phyloP scores from a whole-genome alignment of 139 green algal genomes.

The Zygnema cylindricum region DNA sequence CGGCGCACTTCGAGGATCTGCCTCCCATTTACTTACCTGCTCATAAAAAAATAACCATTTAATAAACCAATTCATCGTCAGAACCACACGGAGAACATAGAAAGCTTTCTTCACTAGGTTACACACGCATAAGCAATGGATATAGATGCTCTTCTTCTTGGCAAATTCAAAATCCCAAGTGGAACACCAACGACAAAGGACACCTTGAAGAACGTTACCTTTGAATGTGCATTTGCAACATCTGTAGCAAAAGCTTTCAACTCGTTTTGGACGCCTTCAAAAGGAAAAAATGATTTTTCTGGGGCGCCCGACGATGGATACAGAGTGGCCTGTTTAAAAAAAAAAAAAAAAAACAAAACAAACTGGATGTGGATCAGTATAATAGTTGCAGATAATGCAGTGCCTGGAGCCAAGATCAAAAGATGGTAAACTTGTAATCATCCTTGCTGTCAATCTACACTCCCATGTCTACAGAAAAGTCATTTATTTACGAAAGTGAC shows the following conservation, averaged over 20 bases:
- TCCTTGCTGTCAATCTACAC: too few relatives aligned
- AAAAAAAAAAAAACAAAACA: not conserved
- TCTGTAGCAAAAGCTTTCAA: conserved; percentile 16
- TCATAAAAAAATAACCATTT: not conserved
- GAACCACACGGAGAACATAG: not conserved
- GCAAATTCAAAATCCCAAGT: not conserved
- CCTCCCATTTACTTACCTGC: not conserved
- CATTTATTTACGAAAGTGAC: too few relatives aligned
- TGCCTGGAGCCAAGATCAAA: too few relatives aligned
- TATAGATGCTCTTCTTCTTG: too few relatives aligned
- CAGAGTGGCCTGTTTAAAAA: conserved; percentile 23
- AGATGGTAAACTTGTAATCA: too few relatives aligned
- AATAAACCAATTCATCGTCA: not conserved
- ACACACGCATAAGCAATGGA: not conserved
- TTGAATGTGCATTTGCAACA: not conserved
- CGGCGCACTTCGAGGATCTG: not conserved
- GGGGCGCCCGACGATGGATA: not conserved
- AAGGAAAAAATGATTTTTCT: not conserved
- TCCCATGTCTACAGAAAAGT: too few relatives aligned
- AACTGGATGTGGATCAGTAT: not conserved
- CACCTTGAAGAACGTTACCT: not conserved
- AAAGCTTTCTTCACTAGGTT: not conserved
- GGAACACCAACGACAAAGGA: not conserved
- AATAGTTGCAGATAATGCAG: too few relatives aligned
- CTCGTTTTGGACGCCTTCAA: conserved; percentile 30